A percentile compares a stretch with the other conserved stretches of the same genome.
These are phyloP conservation scores for Fusarium redolens DNA, from an alignment of 2,329 filamentous ascomycete genomes.

Conservation along the genomic window DNA sequence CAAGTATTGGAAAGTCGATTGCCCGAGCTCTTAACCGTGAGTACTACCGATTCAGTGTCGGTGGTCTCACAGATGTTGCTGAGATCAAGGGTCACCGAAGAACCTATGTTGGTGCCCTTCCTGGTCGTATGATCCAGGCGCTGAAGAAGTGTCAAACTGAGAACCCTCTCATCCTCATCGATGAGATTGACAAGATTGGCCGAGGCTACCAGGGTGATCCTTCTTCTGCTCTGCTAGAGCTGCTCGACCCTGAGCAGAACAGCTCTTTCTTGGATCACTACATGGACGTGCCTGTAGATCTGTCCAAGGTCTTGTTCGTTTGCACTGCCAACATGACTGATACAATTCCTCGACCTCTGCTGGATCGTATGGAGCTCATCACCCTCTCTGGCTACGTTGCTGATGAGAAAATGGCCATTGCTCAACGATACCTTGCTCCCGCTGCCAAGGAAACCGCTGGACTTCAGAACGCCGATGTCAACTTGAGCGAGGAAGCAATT, in stretches of 20 bases:
- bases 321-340: slow-evolving; percentile 99
- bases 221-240: slow-evolving; percentile 89
- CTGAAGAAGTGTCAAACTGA: slow-evolving; percentile 99
- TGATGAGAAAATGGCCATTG: slow-evolving; percentile 99
- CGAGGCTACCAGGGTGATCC: slow-evolving; percentile 97
- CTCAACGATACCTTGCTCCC: slow-evolving; percentile 90
- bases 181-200: slow-evolving; percentile 98
- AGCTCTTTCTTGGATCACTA: slow-evolving; percentile 98
- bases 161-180: slow-evolving; percentile 95
- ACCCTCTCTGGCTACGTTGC: slow-evolving; percentile 95
- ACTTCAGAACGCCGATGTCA: slow-evolving; percentile 89
- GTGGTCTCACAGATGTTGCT: slow-evolving; percentile 94
- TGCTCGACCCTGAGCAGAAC: slow-evolving; percentile 97
- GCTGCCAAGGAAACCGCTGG: slow-evolving; percentile 95
- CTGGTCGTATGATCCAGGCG: slow-evolving; percentile 96
- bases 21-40: slow-evolving; percentile 93
- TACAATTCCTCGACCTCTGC: slow-evolving; percentile 91
- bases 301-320: slow-evolving; percentile 97
- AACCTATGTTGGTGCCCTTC: slow-evolving; percentile 95
- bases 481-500: slow-evolving; percentile 86
- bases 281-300: slow-evolving; percentile 96
- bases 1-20: slow-evolving; percentile 98
- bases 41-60: slow-evolving; percentile 98
- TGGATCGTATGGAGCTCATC: slow-evolving; percentile 98
- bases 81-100: slow-evolving; percentile 98